A percentile compares a stretch with the other conserved stretches of the same genome.
Conservation (phyloP, 2,329 filamentous ascomycete genomes). For the Calonectria montana region DNA sequence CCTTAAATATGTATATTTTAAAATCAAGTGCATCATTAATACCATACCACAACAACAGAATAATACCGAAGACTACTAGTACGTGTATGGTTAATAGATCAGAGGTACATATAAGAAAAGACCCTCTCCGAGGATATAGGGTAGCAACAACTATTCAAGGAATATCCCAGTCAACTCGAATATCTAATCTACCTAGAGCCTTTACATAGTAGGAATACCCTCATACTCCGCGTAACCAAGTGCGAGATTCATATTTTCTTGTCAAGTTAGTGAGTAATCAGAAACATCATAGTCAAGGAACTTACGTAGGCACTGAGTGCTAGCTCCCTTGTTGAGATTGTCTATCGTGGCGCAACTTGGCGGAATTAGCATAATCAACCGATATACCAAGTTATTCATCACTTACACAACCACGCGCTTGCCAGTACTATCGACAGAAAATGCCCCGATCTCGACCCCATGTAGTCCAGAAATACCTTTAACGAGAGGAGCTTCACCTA, state of each 20-base stretch:
- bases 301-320: constrained; percentile 51
- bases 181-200: neutral
- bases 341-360: neutral
- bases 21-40: too few species aligned
- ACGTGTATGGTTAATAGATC: too few species aligned
- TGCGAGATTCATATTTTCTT: constrained; percentile 66
- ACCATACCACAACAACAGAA: too few species aligned
- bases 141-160: too few species aligned
- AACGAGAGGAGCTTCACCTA: constrained; percentile 88
- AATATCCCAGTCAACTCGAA: neutral
- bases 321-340: constrained; percentile 4
- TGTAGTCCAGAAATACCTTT: constrained; percentile 88
- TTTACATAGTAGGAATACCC: constrained; percentile 75
- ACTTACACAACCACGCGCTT: constrained; percentile 84
- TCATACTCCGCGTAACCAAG: constrained; percentile 89
- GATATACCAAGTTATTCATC: neutral
- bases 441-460: constrained; percentile 92
- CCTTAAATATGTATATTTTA: too few species aligned
- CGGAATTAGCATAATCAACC: neutral
- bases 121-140: too few species aligned
- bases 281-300: constrained; percentile 67
- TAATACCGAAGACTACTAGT: too few species aligned
- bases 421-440: constrained; percentile 87
- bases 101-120: too few species aligned
- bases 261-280: constrained; percentile 55